Percentiles rank a stretch among this genome's conserved stretches.
Conservation (phyloP, 306 rosid genomes). For the Vicia sativa region DNA sequence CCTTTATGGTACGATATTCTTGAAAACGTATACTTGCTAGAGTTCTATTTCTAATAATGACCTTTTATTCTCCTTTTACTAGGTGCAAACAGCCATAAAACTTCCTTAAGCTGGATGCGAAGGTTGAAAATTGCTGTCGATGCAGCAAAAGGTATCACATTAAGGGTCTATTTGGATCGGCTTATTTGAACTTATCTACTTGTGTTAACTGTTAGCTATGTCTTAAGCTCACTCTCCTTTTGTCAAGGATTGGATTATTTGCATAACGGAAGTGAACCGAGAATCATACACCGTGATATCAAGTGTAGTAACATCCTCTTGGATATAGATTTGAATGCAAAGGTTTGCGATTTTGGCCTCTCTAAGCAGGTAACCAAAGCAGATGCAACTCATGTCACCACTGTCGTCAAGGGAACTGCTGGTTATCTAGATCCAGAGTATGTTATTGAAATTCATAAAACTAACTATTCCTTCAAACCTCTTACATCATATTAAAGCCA, state of each 20-base stretch:
- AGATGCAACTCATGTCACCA: conserved; percentile 93
- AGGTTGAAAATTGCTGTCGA: conserved; percentile 94
- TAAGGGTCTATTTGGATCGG: background rate
- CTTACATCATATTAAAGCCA: background rate
- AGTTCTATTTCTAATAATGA: conserved; percentile 1
- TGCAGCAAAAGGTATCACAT: conserved; percentile 82
- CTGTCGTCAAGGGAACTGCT: conserved; percentile 92
- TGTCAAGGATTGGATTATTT: conserved; percentile 82
- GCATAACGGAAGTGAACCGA: conserved; percentile 87
- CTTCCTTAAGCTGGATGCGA: conserved; percentile 83
- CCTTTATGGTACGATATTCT: conserved; percentile 68
- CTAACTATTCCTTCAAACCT: background rate
- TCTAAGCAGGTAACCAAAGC: conserved; percentile 73
- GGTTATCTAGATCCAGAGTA: conserved; percentile 99
- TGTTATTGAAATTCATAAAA: conserved; percentile 23
- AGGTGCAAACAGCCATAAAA: conserved; percentile 63
- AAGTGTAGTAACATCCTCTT: conserved; percentile 91
- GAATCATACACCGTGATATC: conserved; percentile 92
- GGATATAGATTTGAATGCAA: conserved; percentile 89
- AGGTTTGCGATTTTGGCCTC: conserved; percentile 92
- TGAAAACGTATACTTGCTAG: conserved; percentile 7
- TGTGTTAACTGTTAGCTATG: background rate
- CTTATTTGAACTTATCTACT: background rate
- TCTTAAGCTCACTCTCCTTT: conserved; percentile 10
- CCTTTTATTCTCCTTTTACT: conserved; percentile 12